Percentiles rank a stretch among this genome's conserved stretches.
phyloP scores from a whole-genome alignment of 1,139 yeast genomes.

The Yamadazyma membranifaciens region DNA sequence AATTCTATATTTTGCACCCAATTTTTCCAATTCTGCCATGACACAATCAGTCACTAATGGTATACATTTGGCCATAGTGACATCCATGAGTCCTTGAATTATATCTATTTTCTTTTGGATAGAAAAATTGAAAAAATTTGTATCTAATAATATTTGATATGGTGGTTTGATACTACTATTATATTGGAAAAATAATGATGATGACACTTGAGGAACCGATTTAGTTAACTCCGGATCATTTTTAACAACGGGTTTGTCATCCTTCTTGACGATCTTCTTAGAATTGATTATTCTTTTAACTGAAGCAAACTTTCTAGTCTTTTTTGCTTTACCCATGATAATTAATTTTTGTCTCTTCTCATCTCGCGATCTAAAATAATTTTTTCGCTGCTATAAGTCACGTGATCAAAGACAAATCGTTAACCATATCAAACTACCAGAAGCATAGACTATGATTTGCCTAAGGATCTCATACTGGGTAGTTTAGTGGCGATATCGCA shows the following conservation, averaged over 20 bases:
- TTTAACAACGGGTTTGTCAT: slow-evolving; percentile 11
- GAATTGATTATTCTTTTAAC: slow-evolving; percentile 77
- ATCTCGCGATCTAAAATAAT: slow-evolving; percentile 1
- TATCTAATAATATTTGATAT: slow-evolving; percentile 91
- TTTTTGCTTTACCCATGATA: slow-evolving; percentile 88
- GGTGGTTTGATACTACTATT: slow-evolving; percentile 95
- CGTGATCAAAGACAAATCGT: background rate
- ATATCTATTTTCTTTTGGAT: slow-evolving; percentile 93
- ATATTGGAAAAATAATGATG: slow-evolving; percentile 92
- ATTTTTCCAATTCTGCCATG: slow-evolving; percentile 93
- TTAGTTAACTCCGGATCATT: slow-evolving; percentile 77
- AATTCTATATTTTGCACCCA: slow-evolving; percentile 91
- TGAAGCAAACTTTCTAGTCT: slow-evolving; percentile 94
- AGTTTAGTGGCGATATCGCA: too few relatives aligned
- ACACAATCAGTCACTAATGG: slow-evolving; percentile 97
- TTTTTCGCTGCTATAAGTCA: background rate
- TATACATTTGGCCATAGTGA: slow-evolving; percentile 89
- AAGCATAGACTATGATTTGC: too few relatives aligned
- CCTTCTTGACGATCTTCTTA: slow-evolving; percentile 65
- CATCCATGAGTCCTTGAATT: slow-evolving; percentile 94
- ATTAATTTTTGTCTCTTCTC: background rate
- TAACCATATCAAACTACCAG: too few relatives aligned
- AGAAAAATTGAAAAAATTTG: slow-evolving; percentile 93
- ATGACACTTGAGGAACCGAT: slow-evolving; percentile 90
- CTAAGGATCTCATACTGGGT: too few relatives aligned